Evolutionary conservation across 257 asterid species (phyloP), one percentile per base, ranked within the genome.

Genomic region (Plantago ovata): DNA sequence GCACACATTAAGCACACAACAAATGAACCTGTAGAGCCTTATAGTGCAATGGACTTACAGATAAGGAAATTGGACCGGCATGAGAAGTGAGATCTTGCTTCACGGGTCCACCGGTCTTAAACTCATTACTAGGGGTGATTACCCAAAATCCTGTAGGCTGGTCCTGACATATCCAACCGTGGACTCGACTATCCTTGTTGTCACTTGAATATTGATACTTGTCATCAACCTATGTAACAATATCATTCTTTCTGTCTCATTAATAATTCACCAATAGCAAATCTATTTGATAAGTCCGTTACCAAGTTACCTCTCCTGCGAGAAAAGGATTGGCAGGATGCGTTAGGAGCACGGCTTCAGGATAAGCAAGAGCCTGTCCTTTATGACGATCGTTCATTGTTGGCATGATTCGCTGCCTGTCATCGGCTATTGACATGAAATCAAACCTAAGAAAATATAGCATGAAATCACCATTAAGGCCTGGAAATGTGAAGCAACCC

Each of bases 31-130:
- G 9, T 10, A n/a, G 6, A 4, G 22, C 1, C 19, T 7, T 3
- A 15, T 14, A 3, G 4, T 5, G 7, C 13, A n/a, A 38, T 13
- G 28, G 9, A 79, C 96, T 56, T 68, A 91, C 98, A 0, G 95
- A 87, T 5, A 91, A 72, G 20, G 79, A 54, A 28, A 75, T 72
- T 1, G 98, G 95, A 59, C 96, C 98, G 7, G 95, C 84, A 51
- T 91, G 98, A 39, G 98, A 91, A 6, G 96, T 84, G 45, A 91
- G 95, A 65, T 91, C 96, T 63, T 91, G 98, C 74, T 91, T 91
- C n/a, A 83, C 67, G 1, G 96, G 98, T 7, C 98, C 98, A 1
- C 74, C 96, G 1, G 84, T 77, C 63, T 81, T 81, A 56, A 91
- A 91, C 66, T 91, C 98, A 16, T 84, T 77, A 67, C 89, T 79